Evolutionary conservation across 2,329 filamentous ascomycete genomes (phyloP).

Genomic region (Trichoderma gracile): DNA sequence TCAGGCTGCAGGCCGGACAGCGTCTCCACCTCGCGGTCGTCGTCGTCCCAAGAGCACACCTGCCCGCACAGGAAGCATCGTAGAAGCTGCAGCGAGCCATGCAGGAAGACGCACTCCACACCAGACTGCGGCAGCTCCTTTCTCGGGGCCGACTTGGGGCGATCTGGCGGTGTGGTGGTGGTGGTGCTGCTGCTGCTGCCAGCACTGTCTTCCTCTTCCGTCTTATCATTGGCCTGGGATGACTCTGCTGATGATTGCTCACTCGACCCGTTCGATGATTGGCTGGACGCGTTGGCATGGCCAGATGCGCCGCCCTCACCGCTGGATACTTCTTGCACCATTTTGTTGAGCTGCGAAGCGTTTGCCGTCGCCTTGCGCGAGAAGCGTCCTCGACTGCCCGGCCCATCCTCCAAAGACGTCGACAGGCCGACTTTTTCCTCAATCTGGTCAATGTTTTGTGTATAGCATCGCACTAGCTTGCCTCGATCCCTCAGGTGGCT

Average conservation of each 20-base stretch:
- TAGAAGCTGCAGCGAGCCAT: slow-evolving; percentile 66
- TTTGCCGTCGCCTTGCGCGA: slow-evolving; percentile 50
- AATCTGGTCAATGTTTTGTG: slow-evolving; percentile 73
- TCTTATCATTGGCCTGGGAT: slow-evolving; percentile 8
- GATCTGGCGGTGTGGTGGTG: slow-evolving; percentile 27
- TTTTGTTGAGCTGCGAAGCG: slow-evolving; percentile 39
- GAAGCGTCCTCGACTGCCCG: slow-evolving; percentile 62
- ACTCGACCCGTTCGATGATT: slow-evolving; percentile 21
- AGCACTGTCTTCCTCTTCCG: slow-evolving; percentile 29
- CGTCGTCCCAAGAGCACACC: slow-evolving; percentile 61
- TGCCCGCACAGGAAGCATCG: slow-evolving; percentile 64
- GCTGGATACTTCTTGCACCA: slow-evolving; percentile 41
- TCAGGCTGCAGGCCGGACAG: slow-evolving; percentile 65
- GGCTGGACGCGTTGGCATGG: slow-evolving; percentile 22
- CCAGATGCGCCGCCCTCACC: slow-evolving; percentile 21
- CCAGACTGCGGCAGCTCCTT: slow-evolving; percentile 42
- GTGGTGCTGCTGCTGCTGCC: neutral
- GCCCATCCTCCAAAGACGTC: slow-evolving; percentile 61
- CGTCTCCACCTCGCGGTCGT: slow-evolving; percentile 55
- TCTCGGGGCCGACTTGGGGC: slow-evolving; percentile 29
- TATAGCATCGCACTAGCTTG: slow-evolving; percentile 70
- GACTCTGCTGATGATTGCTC: slow-evolving; percentile 23
- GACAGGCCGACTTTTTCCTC: slow-evolving; percentile 69
- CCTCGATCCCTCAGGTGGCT: slow-evolving; percentile 65
- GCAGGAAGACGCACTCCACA: slow-evolving; percentile 68